These are phyloP conservation scores for Cryptococcus sp. DNA, from an alignment of 1,284 basidiomycete species.

Conservation along the genomic window DNA sequence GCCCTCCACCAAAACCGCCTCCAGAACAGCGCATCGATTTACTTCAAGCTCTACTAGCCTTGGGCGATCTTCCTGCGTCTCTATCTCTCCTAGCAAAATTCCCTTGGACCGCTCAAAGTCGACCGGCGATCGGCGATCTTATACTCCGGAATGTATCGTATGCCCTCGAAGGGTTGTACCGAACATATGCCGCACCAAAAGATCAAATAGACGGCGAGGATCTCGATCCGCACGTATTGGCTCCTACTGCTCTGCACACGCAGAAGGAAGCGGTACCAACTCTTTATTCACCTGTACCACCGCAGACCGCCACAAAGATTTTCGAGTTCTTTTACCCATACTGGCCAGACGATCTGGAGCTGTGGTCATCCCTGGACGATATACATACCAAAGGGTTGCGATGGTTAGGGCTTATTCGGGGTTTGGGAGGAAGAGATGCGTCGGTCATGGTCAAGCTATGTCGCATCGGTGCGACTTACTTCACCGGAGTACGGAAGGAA, in stretches of 20 bases:
- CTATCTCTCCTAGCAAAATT: slow-evolving; percentile 77
- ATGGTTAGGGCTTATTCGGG: slow-evolving; percentile 71
- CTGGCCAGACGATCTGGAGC: slow-evolving; percentile 72
- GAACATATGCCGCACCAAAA: slow-evolving; percentile 54
- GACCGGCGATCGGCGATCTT: slow-evolving; percentile 80
- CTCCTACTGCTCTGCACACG: slow-evolving; percentile 13
- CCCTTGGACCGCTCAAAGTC: slow-evolving; percentile 80
- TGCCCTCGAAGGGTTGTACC: slow-evolving; percentile 70
- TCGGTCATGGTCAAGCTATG: slow-evolving; percentile 65
- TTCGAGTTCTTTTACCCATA: slow-evolving; percentile 88
- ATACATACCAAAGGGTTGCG: slow-evolving; percentile 61
- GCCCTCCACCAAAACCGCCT: slow-evolving; percentile 37
- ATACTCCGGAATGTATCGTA: slow-evolving; percentile 71
- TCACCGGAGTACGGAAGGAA: slow-evolving; percentile 25
- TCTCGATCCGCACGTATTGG: slow-evolving; percentile 12
- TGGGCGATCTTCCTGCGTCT: slow-evolving; percentile 79
- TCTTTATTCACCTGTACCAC: slow-evolving; percentile 71
- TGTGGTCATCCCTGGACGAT: slow-evolving; percentile 67
- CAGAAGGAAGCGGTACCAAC: slow-evolving; percentile 52
- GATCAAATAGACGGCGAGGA: slow-evolving; percentile 43
- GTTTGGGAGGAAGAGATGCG: slow-evolving; percentile 72
- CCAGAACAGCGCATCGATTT: slow-evolving; percentile 82
- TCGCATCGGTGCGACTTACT: slow-evolving; percentile 61
- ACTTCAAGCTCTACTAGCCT: slow-evolving; percentile 74
- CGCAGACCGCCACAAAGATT: slow-evolving; percentile 66